These are phyloP conservation scores for Phoma sp. DNA, from an alignment of 2,329 filamentous ascomycete species.

Conservation along the genomic window DNA sequence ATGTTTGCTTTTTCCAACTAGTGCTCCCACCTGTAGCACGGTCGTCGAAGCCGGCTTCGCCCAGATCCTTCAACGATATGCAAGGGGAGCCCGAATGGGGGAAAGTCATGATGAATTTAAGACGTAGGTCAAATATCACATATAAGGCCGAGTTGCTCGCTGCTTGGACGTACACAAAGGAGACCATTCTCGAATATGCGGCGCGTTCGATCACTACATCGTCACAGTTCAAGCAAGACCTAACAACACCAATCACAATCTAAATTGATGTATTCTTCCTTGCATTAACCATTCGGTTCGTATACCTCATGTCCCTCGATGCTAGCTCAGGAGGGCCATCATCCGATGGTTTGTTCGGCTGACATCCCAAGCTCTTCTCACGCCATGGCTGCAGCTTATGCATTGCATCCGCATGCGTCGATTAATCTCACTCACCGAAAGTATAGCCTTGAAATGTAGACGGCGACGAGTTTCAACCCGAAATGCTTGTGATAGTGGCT, in stretches of 20 bases:
- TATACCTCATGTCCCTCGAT: background rate
- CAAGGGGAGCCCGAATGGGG: slow-evolving; percentile 9
- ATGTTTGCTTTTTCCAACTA: too few relatives aligned
- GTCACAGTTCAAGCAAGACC: too few relatives aligned
- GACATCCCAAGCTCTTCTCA: background rate
- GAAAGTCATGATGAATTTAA: background rate
- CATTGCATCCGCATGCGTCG: background rate
- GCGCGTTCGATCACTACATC: too few relatives aligned
- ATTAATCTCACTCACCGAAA: background rate
- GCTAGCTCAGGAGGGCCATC: background rate
- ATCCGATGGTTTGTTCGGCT: background rate
- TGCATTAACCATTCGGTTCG: background rate
- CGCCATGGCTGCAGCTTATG: slow-evolving; percentile 9
- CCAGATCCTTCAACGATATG: background rate
- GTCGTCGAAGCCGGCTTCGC: too few relatives aligned
- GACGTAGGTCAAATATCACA: background rate
- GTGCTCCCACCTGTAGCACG: too few relatives aligned
- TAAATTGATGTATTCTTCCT: background rate
- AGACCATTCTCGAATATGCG: background rate
- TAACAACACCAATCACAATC: background rate
- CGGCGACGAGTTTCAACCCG: background rate
- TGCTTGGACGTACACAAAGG: background rate
- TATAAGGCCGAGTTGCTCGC: background rate
- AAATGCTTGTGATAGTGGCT: background rate
- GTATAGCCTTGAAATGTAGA: background rate